Percentiles rank a stretch among this genome's conserved stretches.
Conservation (phyloP, 305 asterid genomes). For the Fraxinus angustifolia region DNA sequence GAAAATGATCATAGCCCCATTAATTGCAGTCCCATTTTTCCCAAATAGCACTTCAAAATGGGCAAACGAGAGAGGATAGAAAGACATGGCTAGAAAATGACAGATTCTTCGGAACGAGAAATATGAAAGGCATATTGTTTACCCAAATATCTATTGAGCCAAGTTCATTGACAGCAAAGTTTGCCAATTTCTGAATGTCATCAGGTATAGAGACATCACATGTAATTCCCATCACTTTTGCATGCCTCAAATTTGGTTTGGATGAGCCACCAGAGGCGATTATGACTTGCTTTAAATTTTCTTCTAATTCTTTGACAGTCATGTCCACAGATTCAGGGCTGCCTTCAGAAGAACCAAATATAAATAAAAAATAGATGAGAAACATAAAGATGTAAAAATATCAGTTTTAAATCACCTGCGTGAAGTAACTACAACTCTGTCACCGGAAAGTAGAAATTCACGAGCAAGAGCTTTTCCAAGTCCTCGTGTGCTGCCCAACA, state of each 20-base stretch:
- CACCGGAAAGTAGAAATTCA: constrained; percentile 90
- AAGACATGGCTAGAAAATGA: not conserved
- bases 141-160: constrained; percentile 89
- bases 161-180: constrained; percentile 61
- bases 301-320: constrained; percentile 71
- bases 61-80: not conserved
- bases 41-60: not conserved
- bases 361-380: constrained; percentile 10
- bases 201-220: constrained; percentile 88
- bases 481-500: constrained; percentile 78
- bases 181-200: constrained; percentile 65
- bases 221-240: constrained; percentile 75
- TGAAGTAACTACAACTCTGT: constrained; percentile 75
- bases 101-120: not conserved
- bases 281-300: constrained; percentile 58
- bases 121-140: constrained; percentile 13
- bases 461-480: constrained; percentile 95
- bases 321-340: constrained; percentile 72
- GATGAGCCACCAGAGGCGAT: constrained; percentile 45
- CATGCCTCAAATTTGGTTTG: constrained; percentile 44
- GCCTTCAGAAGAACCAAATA: constrained; percentile 38
- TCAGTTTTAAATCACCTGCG: constrained; percentile 55
- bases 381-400: not conserved
- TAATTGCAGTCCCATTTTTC: not conserved
- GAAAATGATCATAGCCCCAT: not conserved